phyloP scores from a whole-genome alignment of 192 early-diverging fungal genomes.

The Mortierella antarctica region DNA sequence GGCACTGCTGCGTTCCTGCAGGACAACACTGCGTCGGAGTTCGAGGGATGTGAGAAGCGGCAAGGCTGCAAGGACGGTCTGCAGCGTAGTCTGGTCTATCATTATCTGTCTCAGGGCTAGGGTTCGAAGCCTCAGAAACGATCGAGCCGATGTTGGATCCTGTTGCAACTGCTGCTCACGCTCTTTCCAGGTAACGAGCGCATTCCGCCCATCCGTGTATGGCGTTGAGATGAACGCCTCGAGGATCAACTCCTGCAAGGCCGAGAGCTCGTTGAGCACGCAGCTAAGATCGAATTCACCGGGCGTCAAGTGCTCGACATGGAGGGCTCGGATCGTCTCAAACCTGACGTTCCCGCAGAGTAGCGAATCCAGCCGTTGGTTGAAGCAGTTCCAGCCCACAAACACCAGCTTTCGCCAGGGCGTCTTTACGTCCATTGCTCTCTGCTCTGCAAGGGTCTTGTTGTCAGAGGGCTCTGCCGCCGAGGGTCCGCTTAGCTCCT shows the following conservation, averaged over 20 bases:
- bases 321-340: background rate
- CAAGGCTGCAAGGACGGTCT: background rate
- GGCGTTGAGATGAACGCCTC: background rate
- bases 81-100: background rate
- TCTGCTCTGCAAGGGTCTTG: background rate
- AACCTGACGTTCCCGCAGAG: background rate
- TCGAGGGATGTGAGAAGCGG: background rate
- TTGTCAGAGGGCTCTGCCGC: background rate
- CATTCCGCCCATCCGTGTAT: background rate
- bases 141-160: background rate
- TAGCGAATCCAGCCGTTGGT: background rate
- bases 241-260: slow-evolving; percentile 3
- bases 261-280: background rate
- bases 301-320: slow-evolving; percentile 10
- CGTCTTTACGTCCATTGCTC: background rate
- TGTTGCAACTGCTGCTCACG: background rate
- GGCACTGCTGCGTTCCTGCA: too few species aligned
- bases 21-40: background rate
- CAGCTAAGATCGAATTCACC: slow-evolving; percentile 8
- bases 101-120: background rate
- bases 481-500: too few species aligned
- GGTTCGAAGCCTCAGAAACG: background rate
- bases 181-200: slow-evolving; percentile 7
- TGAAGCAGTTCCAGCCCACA: background rate
- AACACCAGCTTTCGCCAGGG: slow-evolving; percentile 12